These are phyloP conservation scores for Fragilaria crotonensis DNA, from an alignment of 108 stramenopile species.

Conservation along the genomic window DNA sequence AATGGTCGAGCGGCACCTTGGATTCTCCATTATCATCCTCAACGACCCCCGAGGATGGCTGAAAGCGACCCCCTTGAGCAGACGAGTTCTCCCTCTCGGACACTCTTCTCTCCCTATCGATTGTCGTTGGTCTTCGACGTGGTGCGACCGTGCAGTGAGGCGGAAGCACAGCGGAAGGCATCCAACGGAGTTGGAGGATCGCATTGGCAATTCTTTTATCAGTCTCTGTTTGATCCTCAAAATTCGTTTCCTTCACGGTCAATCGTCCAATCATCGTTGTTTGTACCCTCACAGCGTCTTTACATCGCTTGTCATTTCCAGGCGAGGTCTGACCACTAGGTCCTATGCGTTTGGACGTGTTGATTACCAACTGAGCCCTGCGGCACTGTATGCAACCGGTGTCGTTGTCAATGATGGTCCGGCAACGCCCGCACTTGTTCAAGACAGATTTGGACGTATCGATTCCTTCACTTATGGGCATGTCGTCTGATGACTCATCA, in stretches of 20 bases:
- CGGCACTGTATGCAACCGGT: slow-evolving; percentile 65
- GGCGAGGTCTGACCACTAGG: slow-evolving; percentile 2
- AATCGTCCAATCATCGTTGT: slow-evolving; percentile 57
- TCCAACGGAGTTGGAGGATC: slow-evolving; percentile 54
- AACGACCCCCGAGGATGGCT: neutral
- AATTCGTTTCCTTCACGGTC: slow-evolving; percentile 30
- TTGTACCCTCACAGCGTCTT: slow-evolving; percentile 32
- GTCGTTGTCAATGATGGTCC: slow-evolving; percentile 35
- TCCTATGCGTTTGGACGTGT: slow-evolving; percentile 42
- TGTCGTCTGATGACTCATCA: slow-evolving; percentile 13
- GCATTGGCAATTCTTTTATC: slow-evolving; percentile 32
- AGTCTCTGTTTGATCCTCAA: slow-evolving; percentile 25
- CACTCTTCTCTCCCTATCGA: too few species aligned
- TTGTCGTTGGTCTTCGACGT: neutral
- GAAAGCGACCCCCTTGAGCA: neutral
- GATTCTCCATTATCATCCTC: slow-evolving; percentile 8
- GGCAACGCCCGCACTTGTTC: slow-evolving; percentile 62
- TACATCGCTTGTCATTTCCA: slow-evolving; percentile 5
- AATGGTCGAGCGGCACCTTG: neutral
- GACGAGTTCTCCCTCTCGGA: neutral
- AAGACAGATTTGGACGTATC: slow-evolving; percentile 4
- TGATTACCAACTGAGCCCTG: slow-evolving; percentile 50
- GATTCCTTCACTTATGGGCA: slow-evolving; percentile 3
- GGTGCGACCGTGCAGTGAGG: slow-evolving; percentile 33
- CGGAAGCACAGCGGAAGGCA: slow-evolving; percentile 59